Percentiles rank a stretch among this genome's conserved stretches.
These are phyloP conservation scores for Triglochin maritima DNA, from an alignment of 106 monocot species.

Conservation along the genomic window DNA sequence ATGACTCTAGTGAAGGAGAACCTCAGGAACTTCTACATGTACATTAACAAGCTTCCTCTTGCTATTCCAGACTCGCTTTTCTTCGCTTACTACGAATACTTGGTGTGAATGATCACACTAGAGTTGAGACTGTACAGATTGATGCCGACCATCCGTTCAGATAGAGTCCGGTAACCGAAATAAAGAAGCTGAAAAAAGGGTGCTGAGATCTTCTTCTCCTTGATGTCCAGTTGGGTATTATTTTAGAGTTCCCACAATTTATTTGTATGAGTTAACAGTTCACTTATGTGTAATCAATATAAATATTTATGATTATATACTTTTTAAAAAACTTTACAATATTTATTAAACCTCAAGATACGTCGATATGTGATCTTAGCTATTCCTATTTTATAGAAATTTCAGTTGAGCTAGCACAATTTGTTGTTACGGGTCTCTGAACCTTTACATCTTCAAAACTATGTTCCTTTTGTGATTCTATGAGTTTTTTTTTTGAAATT, in stretches of 20 bases:
- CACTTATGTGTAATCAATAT: not conserved
- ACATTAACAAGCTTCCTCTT: slow-evolving; percentile 71
- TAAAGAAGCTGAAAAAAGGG: not conserved
- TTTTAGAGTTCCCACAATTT: not conserved
- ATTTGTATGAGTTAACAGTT: too few relatives aligned
- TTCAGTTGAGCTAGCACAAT: too few relatives aligned
- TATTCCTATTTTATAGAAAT: not conserved
- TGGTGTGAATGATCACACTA: slow-evolving; percentile 20
- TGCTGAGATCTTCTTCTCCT: not conserved
- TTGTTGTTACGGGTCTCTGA: too few relatives aligned
- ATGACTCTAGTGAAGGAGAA: slow-evolving; percentile 59
- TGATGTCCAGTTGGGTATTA: not conserved
- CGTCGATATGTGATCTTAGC: not conserved
- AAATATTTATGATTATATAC: not conserved
- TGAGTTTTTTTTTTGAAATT: too few relatives aligned
- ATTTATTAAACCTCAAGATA: not conserved
- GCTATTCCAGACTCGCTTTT: slow-evolving; percentile 79
- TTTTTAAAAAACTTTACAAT: not conserved
- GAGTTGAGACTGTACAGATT: not conserved
- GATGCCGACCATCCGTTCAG: slow-evolving; percentile 37
- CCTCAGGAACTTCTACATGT: slow-evolving; percentile 49
- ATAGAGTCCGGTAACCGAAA: slow-evolving; percentile 26
- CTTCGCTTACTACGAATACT: slow-evolving; percentile 77
- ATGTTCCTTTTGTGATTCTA: too few relatives aligned
- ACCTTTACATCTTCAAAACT: too few relatives aligned